Evolutionary conservation across 2,329 filamentous ascomycete genomes (phyloP).

Genomic region (Fusarium sp.): DNA sequence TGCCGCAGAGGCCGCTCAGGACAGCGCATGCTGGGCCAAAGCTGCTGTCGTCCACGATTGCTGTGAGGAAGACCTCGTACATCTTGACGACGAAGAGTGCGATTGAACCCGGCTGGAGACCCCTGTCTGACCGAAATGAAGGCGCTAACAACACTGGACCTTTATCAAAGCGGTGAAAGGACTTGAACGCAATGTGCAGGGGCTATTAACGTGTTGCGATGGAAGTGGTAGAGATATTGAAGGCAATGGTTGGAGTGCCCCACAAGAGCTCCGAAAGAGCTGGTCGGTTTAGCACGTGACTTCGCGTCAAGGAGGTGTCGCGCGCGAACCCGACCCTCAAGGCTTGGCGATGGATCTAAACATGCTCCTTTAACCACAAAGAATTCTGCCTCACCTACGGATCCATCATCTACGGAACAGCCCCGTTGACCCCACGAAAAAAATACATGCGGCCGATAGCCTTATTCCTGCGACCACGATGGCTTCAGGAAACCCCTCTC

Average conservation of each 20-base stretch:
- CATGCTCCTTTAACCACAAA: conserved; percentile 13
- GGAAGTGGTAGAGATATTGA: not conserved
- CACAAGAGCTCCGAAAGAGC: conserved; percentile 18
- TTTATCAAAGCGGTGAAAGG: not conserved
- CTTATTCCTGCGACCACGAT: conserved; percentile 32
- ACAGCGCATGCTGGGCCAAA: conserved; percentile 63
- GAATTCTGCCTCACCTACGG: not conserved
- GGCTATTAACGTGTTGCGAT: not conserved
- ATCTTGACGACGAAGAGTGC: not conserved
- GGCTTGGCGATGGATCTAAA: conserved; percentile 21
- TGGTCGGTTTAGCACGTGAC: conserved; percentile 45
- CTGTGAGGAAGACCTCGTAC: conserved; percentile 71
- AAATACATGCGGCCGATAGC: conserved; percentile 26
- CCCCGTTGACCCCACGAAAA: not conserved
- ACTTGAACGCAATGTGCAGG: not conserved
- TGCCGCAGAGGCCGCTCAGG: conserved; percentile 68
- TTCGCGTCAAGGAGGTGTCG: conserved; percentile 41
- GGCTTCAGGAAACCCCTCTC: conserved; percentile 37
- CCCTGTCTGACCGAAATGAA: not conserved
- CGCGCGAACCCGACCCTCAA: conserved; percentile 20
- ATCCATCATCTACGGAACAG: not conserved
- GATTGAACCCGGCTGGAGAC: not conserved
- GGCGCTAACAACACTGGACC: not conserved
- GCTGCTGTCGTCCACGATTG: conserved; percentile 63
- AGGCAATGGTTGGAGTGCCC: conserved; percentile 5